A percentile compares a stretch with the other conserved stretches of the same genome.
phyloP scores from a whole-genome alignment of 2,329 filamentous ascomycete genomes.

The Pyrenochaeta sp. region DNA sequence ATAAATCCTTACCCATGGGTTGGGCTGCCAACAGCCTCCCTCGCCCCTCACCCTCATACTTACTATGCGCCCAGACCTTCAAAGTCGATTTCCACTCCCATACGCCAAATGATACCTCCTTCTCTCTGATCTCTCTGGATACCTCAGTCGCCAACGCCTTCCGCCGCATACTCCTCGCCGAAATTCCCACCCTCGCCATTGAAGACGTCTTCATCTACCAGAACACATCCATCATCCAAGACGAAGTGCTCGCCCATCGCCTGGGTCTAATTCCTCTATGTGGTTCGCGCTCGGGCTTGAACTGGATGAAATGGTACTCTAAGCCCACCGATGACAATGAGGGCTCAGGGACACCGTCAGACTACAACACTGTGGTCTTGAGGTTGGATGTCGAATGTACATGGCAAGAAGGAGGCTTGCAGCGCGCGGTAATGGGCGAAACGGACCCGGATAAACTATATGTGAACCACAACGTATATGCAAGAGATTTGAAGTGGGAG shows the following conservation, averaged over 20 bases:
- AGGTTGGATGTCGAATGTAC: conserved; percentile 81
- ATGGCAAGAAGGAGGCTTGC: conserved; percentile 70
- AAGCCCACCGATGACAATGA: conserved; percentile 67
- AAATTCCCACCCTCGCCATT: conserved; percentile 93
- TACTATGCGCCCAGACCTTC: conserved; percentile 62
- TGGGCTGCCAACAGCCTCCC: background rate
- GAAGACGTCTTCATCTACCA: conserved; percentile 93
- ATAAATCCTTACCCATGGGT: background rate
- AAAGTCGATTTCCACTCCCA: conserved; percentile 86
- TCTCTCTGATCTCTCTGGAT: conserved; percentile 91
- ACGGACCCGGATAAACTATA: conserved; percentile 86
- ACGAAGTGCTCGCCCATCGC: conserved; percentile 92
- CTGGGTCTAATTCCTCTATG: conserved; percentile 90
- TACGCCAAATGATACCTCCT: conserved; percentile 77
- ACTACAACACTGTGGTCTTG: conserved; percentile 88
- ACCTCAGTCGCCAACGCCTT: conserved; percentile 96
- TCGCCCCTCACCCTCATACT: background rate
- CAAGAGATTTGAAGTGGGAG: conserved; percentile 71
- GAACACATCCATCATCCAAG: conserved; percentile 97
- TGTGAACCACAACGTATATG: conserved; percentile 75
- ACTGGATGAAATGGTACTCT: conserved; percentile 83
- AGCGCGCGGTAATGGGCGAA: conserved; percentile 71
- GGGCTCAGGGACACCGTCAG: conserved; percentile 60
- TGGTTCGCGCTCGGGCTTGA: conserved; percentile 78
- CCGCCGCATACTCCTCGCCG: conserved; percentile 92